Percentiles rank a stretch among this genome's conserved stretches.
These are phyloP conservation scores for Termitomyces sp. DNA, from an alignment of 768 basidiomycete genomes.

Conservation along the genomic window DNA sequence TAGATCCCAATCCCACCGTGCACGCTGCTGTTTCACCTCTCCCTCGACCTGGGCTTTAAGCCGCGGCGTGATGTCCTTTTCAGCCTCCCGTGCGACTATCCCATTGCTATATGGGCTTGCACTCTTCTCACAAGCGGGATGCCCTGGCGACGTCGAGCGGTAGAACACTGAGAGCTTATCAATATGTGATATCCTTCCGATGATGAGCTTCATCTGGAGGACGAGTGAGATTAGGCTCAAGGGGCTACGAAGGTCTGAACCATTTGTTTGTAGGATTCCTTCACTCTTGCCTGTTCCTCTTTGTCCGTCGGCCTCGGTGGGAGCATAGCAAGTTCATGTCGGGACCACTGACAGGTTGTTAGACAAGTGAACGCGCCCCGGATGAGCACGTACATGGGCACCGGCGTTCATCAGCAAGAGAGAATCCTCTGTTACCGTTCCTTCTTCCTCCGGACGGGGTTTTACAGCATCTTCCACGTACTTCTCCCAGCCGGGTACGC, in stretches of 20 bases:
- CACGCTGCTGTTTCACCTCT: conserved; percentile 17
- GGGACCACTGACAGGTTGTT: conserved; percentile 20
- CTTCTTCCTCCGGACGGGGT: conserved; percentile 19
- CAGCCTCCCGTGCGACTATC: conserved; percentile 13
- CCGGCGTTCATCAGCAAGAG: conserved; percentile 26
- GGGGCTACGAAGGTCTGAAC: conserved; percentile 1
- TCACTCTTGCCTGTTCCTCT: conserved; percentile 23
- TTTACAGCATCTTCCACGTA: conserved; percentile 19
- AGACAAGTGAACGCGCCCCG: not conserved
- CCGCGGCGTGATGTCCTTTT: conserved; percentile 16
- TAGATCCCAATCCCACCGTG: conserved; percentile 25
- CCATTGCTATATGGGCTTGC: conserved; percentile 17
- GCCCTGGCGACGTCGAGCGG: conserved; percentile 24
- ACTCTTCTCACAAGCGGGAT: conserved; percentile 18
- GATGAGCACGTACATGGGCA: conserved; percentile 17
- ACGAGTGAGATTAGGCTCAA: not conserved
- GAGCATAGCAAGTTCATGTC: conserved; percentile 24
- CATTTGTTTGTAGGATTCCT: conserved; percentile 25
- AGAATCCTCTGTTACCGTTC: conserved; percentile 22
- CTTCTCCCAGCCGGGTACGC: conserved; percentile 23
- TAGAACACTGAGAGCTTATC: conserved; percentile 19
- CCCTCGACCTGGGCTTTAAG: conserved; percentile 16
- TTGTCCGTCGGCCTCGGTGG: conserved; percentile 18
- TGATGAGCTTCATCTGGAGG: conserved; percentile 18
- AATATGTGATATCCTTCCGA: conserved; percentile 17